phyloP scores from a whole-genome alignment of 2,329 filamentous ascomycete species.

The Ophiostoma fasciatum region DNA sequence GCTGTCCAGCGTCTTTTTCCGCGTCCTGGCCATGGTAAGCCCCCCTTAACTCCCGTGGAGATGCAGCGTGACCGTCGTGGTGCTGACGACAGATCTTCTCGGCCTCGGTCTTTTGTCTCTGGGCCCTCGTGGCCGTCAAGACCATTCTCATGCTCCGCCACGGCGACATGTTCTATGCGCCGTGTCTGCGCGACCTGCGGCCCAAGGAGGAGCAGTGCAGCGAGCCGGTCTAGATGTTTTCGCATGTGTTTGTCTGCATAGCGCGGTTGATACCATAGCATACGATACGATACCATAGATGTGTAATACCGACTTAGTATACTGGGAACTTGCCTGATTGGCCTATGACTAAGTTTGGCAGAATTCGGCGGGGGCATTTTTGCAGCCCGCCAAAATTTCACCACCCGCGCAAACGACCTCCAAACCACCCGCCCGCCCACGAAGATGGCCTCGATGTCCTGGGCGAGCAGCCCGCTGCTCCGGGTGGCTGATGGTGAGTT shows the following conservation, averaged over 20 bases:
- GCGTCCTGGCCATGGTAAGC: slow-evolving; percentile 18
- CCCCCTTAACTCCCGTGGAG: too few species aligned
- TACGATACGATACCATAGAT: too few species aligned
- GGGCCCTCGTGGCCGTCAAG: slow-evolving; percentile 25
- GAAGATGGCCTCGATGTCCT: slow-evolving; percentile 8
- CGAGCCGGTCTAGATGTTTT: not conserved
- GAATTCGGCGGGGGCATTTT: too few species aligned
- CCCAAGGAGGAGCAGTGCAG: slow-evolving; percentile 6
- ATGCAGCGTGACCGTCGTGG: not conserved
- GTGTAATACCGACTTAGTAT: too few species aligned
- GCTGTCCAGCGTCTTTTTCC: slow-evolving; percentile 28
- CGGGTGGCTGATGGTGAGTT: slow-evolving; percentile 3
- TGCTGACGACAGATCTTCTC: slow-evolving; percentile 22
- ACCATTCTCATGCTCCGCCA: slow-evolving; percentile 23
- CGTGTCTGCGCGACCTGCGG: slow-evolving; percentile 22
- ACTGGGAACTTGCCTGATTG: too few species aligned
- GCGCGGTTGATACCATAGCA: too few species aligned
- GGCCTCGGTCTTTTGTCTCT: slow-evolving; percentile 25
- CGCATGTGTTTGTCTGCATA: too few species aligned
- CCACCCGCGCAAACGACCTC: not conserved
- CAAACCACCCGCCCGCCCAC: too few species aligned
- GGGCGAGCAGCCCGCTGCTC: slow-evolving; percentile 3
- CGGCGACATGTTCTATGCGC: slow-evolving; percentile 30
- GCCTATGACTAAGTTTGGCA: too few species aligned
- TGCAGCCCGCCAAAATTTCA: too few species aligned